Base-by-base conservation (phyloP, 2,329 filamentous ascomycete genomes). In the Rutstroemia sp. region DNA sequence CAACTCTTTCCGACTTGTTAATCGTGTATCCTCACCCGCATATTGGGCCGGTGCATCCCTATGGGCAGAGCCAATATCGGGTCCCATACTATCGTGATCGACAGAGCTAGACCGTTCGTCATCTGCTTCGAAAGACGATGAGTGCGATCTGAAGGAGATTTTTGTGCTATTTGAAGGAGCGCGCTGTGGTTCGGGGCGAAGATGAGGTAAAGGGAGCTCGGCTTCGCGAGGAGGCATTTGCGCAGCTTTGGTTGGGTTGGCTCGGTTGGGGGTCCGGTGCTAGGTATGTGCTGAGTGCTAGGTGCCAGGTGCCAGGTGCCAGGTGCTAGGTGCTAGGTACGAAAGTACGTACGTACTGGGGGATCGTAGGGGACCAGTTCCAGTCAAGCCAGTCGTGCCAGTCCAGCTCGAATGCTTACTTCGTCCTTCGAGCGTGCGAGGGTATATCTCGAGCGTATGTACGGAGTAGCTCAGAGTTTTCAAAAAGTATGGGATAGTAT, bases 1-100 rank as follows among this genome's bases (percentile, higher is more conserved):
- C 59, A 97, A 80, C 79, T 99, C 94, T 72, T 88, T 92, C 65
- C 75, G 76, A 71, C 89, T 96, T 9, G 94, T 97, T 55, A 88
- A 82, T n/a, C 92, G 81, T 23, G 85, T 88, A 72, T 99, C 94
- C 71, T 97, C 90, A 60, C 88, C 90, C 2, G 79, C 78, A 71
- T 95, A 96, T 57, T 82, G 65, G 62, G 74, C 66, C 68, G 70
- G 63, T 14, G 55, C 59, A 58, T 70, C 66, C 48, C 66, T 64
- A 23, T 60, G 63, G 16, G 66, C 49, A 41, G 55, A 57, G 21
- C 42, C 71, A 65, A 63, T 66, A 61, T 63, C 70, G 52, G 66
- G 64, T n/a, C 63, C 67, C 70, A 72, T 71, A 47, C 60, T 69
- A 37, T 66, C 62, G 57, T 62, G 48, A 59, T 66, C 63, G n/a